These are phyloP conservation scores for Aaosphaeria arxii DNA, from an alignment of 2,329 filamentous ascomycete species.

Conservation along the genomic window DNA sequence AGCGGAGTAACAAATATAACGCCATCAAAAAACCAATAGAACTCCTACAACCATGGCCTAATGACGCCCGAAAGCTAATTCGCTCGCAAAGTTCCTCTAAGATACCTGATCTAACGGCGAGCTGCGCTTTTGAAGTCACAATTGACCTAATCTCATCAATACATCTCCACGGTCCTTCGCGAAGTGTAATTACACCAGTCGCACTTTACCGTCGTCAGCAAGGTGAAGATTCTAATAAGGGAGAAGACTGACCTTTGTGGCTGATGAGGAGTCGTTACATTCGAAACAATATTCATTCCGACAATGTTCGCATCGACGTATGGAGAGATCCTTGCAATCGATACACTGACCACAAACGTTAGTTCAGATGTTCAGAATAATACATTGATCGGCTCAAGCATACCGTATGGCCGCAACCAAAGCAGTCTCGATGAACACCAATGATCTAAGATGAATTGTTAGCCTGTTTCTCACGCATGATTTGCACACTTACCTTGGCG, in stretches of 20 bases:
- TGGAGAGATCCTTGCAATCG: constrained; percentile 69
- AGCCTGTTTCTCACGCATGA: constrained; percentile 23
- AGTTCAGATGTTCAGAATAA: not conserved
- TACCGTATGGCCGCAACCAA: constrained; percentile 81
- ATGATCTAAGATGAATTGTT: constrained; percentile 31
- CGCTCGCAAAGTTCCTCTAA: too few relatives aligned
- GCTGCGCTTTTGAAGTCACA: too few relatives aligned
- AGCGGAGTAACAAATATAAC: too few relatives aligned
- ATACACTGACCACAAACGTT: constrained; percentile 56
- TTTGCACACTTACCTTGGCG: constrained; percentile 38
- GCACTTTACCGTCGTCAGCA: constrained; percentile 19
- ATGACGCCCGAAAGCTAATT: too few relatives aligned
- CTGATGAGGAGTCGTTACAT: constrained; percentile 78
- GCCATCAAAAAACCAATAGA: too few relatives aligned
- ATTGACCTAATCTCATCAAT: constrained; percentile 9
- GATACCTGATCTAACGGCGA: too few relatives aligned
- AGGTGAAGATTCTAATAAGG: not conserved
- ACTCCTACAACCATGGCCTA: too few relatives aligned
- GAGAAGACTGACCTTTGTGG: constrained; percentile 43
- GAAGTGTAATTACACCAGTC: constrained; percentile 40
- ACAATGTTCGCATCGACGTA: constrained; percentile 70
- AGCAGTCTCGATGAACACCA: constrained; percentile 69
- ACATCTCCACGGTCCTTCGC: constrained; percentile 33
- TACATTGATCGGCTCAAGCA: not conserved
- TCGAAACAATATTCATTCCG: constrained; percentile 77